Percentiles rank a stretch among this genome's conserved stretches.
These are phyloP conservation scores for Sporisorium scitamineum DNA, from an alignment of 1,284 basidiomycete species.

Conservation along the genomic window DNA sequence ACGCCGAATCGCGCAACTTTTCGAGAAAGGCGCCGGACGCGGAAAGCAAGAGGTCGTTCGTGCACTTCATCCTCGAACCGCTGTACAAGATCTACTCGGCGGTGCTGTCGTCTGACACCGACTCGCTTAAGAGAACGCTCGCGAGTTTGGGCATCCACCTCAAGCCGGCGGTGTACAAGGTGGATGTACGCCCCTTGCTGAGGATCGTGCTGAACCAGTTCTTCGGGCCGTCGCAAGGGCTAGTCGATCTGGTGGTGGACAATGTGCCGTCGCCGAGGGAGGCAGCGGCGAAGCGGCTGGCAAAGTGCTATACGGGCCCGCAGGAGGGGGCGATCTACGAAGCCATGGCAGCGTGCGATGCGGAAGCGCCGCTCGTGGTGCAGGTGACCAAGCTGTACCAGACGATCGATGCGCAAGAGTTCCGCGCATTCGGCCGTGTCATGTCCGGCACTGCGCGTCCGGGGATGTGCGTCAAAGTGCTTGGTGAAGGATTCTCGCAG, in stretches of 20 bases:
- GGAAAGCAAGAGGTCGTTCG: constrained; percentile 86
- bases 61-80: constrained; percentile 95
- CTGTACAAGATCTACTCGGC: constrained; percentile 96
- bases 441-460: constrained; percentile 88
- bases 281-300: constrained; percentile 79
- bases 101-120: constrained; percentile 91
- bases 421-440: constrained; percentile 94
- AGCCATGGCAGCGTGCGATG: constrained; percentile 84
- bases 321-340: constrained; percentile 70
- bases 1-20: constrained; percentile 84
- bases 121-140: constrained; percentile 84
- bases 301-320: constrained; percentile 56
- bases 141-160: constrained; percentile 83
- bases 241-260: constrained; percentile 91
- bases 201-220: constrained; percentile 95
- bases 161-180: constrained; percentile 95
- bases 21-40: constrained; percentile 84
- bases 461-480: constrained; percentile 89
- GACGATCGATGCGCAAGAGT: constrained; percentile 92
- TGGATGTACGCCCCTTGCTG: constrained; percentile 93
- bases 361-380: constrained; percentile 88
- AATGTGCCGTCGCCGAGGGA: constrained; percentile 86
- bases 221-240: constrained; percentile 85
- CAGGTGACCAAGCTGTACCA: constrained; percentile 94
- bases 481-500: constrained; percentile 94